Evolutionary conservation across 2,329 filamentous ascomycete genomes (phyloP), one percentile per base, ranked within the genome.

Genomic region (Cladobotryum protrusum): DNA sequence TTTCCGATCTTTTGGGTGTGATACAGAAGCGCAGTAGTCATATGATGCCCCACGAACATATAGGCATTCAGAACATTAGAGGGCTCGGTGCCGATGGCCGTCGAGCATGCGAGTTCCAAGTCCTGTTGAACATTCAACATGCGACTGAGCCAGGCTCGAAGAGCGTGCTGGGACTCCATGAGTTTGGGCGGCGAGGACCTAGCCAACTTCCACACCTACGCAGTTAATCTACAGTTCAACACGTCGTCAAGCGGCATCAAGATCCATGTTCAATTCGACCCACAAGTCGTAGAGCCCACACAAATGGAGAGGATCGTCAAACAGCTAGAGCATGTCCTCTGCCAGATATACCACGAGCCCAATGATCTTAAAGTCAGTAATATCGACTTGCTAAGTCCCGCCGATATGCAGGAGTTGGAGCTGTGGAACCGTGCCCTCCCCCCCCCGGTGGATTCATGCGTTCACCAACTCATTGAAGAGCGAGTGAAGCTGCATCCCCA

Each of bases 11-110:
- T 8, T 44, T 32, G 42, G n/a, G 8, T 29, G 24, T 18, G n/a
- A 33, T 44, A 11, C 42, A 33, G 18, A 34, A 33, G 34, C 15
- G 33, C 17, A 46, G 43, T 15, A 29, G 24, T 8, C 15, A 46
- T 7, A 37, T 46, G n/a, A 37, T 46, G 12, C 33, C 43, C 14
- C 34, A 36, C 19, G 43, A 37, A 35, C 43, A 46, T 8, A 37
- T 46, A n/a, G 43, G 43, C 9, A 19, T 46, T n/a, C 43, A 46
- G 12, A 35, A 37, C n/a, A 46, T 46, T 11, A 24, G 17, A 36
- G 33, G 34, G 32, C 32, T 37, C 19, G 15, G 24, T 8, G 24
- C 24, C 36, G 36, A 39, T n/a, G 17, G 36, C 36, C 36, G 17
- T n/a, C 36, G 36, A 14, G 36, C 36, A 39, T 39, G 36, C 36